phyloP scores from a whole-genome alignment of 1,284 basidiomycete genomes.

The Ustilago vetiveriae region DNA sequence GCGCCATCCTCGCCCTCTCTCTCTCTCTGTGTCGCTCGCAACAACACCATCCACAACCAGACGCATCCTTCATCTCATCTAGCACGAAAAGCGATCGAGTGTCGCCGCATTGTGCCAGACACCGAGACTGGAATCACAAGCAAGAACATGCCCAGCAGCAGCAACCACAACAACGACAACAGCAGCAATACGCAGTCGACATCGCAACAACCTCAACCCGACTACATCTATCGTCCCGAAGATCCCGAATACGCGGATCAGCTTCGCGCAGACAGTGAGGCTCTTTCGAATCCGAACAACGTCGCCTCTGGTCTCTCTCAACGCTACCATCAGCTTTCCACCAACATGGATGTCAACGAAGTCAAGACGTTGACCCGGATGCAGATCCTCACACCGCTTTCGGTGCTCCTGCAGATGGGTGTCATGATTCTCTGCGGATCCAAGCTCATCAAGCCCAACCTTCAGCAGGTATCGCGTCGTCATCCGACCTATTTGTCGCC shows the following conservation, averaged over 20 bases:
- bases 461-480: constrained; percentile 40
- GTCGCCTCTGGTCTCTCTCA: constrained; percentile 20
- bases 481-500: constrained; percentile 81
- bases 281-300: constrained; percentile 17
- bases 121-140: too few species aligned
- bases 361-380: constrained; percentile 44
- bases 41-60: too few species aligned
- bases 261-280: constrained; percentile 19
- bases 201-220: constrained; percentile 64
- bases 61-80: not conserved
- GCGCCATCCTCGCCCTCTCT: too few species aligned
- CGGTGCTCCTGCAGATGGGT: constrained; percentile 47
- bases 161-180: constrained; percentile 6
- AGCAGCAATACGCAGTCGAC: constrained; percentile 14
- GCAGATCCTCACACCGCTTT: constrained; percentile 51
- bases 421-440: constrained; percentile 49
- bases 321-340: constrained; percentile 34
- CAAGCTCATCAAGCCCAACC: constrained; percentile 45
- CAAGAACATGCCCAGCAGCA: constrained; percentile 5
- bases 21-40: too few species aligned
- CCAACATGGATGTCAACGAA: constrained; percentile 41
- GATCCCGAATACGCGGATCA: constrained; percentile 45
- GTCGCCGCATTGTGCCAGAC: too few species aligned
- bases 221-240: constrained; percentile 53
- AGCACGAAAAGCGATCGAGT: not conserved